These are phyloP conservation scores for Chaetothyriales sp. DNA, from an alignment of 2,329 filamentous ascomycete species.

Conservation along the genomic window DNA sequence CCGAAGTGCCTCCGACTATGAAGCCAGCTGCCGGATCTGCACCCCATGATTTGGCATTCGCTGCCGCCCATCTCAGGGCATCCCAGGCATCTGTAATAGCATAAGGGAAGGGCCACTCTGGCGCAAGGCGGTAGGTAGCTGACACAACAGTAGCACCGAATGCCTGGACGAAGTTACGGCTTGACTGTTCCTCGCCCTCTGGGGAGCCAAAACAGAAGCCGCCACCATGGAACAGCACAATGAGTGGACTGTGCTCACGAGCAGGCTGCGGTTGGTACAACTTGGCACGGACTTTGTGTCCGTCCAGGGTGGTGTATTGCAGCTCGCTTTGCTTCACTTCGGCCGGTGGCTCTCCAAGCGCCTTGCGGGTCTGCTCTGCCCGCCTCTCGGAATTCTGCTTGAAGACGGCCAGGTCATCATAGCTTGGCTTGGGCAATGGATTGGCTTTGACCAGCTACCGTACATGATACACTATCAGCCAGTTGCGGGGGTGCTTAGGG, in stretches of 20 bases:
- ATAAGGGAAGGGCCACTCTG: constrained; percentile 15
- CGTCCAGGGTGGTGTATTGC: constrained; percentile 16
- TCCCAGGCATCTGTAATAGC: constrained; percentile 16
- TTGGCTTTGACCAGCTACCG: constrained; percentile 14
- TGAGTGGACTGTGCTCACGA: constrained; percentile 9
- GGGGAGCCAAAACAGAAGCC: constrained; percentile 18
- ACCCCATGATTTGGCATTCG: constrained; percentile 24
- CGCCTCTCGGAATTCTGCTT: constrained; percentile 10
- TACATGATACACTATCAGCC: not conserved
- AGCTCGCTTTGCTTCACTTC: constrained; percentile 14
- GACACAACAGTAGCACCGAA: constrained; percentile 13
- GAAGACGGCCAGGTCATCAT: constrained; percentile 10
- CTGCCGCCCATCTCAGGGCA: constrained; percentile 17
- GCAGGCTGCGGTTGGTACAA: constrained; percentile 14
- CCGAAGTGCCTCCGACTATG: constrained; percentile 35
- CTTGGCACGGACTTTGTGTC: constrained; percentile 15
- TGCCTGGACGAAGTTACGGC: constrained; percentile 14
- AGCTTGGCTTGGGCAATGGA: constrained; percentile 7
- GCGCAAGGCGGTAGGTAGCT: constrained; percentile 13
- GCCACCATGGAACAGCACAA: constrained; percentile 18
- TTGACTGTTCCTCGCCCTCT: constrained; percentile 15
- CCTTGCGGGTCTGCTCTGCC: constrained; percentile 6
- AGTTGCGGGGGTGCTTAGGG: not conserved
- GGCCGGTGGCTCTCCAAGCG: constrained; percentile 9
- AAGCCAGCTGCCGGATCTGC: constrained; percentile 33